Percentiles rank a stretch among this genome's conserved stretches.
Evolutionary conservation across 73 alveolate genomes (phyloP).

Genomic region (Chromera velia): DNA sequence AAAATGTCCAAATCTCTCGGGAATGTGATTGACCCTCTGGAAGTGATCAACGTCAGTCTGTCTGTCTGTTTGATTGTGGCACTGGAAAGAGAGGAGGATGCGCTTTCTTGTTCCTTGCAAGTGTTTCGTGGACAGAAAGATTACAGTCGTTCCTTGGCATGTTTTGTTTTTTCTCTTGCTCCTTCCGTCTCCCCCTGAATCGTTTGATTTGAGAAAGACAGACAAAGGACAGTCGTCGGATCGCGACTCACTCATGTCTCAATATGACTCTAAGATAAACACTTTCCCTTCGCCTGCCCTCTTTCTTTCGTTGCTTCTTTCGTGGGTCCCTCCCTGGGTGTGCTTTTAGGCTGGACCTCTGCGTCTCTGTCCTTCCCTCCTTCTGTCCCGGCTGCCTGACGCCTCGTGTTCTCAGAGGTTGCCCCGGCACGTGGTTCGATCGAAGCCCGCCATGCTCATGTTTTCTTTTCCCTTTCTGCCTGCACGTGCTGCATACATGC

Average conservation of each 20-base stretch:
- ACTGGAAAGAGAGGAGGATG: background rate
- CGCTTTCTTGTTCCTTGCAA: background rate
- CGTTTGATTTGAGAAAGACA: background rate
- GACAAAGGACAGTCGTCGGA: too few species aligned
- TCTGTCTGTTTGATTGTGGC: background rate
- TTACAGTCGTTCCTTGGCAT: background rate
- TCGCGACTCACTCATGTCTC: too few species aligned
- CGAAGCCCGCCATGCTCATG: background rate
- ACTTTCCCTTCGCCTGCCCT: too few species aligned
- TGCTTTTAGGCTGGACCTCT: background rate
- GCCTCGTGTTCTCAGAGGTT: conserved; percentile 15
- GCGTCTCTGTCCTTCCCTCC: background rate
- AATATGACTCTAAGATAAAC: too few species aligned
- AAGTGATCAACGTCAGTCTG: conserved; percentile 39
- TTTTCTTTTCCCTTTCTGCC: background rate
- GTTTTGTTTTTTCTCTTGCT: background rate
- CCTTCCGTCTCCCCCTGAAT: background rate
- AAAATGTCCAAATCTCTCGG: conserved; percentile 89
- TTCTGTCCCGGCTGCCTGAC: conserved; percentile 9
- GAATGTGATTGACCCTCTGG: conserved; percentile 96
- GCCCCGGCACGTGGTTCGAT: background rate
- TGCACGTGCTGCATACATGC: conserved; percentile 52
- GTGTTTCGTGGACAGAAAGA: background rate
- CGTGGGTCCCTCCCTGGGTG: too few species aligned
- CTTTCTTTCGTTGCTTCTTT: too few species aligned